Evolutionary conservation across 208 protist genomes (phyloP).

Genomic region (Porcisia hertigi): DNA sequence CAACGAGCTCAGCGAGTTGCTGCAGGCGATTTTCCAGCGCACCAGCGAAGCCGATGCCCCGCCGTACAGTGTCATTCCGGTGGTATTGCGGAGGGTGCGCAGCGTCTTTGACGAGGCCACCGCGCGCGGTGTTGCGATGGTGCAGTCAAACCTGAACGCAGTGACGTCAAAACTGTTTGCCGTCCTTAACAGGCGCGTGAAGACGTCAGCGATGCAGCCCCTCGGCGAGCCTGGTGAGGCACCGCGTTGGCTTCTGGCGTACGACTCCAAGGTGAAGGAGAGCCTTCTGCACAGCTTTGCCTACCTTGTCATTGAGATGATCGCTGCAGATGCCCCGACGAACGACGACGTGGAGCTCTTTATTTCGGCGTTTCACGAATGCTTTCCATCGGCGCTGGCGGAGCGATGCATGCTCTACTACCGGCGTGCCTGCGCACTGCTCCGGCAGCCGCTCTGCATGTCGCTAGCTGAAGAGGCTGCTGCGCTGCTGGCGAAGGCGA

Average conservation of each 20-base stretch:
- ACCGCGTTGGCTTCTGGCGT: slow-evolving; percentile 23
- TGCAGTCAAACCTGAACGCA: slow-evolving; percentile 50
- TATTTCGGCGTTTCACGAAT: slow-evolving; percentile 58
- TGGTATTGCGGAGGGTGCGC: slow-evolving; percentile 58
- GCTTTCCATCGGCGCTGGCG: slow-evolving; percentile 39
- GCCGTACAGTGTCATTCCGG: slow-evolving; percentile 64
- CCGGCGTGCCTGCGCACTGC: slow-evolving; percentile 47
- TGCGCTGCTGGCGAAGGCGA: slow-evolving; percentile 52
- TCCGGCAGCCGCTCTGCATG: slow-evolving; percentile 58
- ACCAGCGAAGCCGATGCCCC: slow-evolving; percentile 16
- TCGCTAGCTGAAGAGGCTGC: slow-evolving; percentile 42
- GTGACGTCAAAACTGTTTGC: slow-evolving; percentile 61
- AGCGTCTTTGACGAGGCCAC: slow-evolving; percentile 67
- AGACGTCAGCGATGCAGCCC: slow-evolving; percentile 20
- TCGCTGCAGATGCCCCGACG: slow-evolving; percentile 45
- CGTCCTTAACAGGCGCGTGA: slow-evolving; percentile 49
- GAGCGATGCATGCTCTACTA: slow-evolving; percentile 79
- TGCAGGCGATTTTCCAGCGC: slow-evolving; percentile 37
- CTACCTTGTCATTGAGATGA: slow-evolving; percentile 61
- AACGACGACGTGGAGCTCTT: slow-evolving; percentile 50
- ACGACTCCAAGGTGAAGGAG: slow-evolving; percentile 28
- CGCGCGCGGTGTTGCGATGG: slow-evolving; percentile 33
- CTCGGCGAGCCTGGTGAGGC: background rate
- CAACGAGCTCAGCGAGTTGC: slow-evolving; percentile 46
- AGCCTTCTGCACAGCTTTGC: slow-evolving; percentile 56